These are phyloP conservation scores for Camelina sativa DNA, from an alignment of 345 rosid genomes.

Conservation along the genomic window DNA sequence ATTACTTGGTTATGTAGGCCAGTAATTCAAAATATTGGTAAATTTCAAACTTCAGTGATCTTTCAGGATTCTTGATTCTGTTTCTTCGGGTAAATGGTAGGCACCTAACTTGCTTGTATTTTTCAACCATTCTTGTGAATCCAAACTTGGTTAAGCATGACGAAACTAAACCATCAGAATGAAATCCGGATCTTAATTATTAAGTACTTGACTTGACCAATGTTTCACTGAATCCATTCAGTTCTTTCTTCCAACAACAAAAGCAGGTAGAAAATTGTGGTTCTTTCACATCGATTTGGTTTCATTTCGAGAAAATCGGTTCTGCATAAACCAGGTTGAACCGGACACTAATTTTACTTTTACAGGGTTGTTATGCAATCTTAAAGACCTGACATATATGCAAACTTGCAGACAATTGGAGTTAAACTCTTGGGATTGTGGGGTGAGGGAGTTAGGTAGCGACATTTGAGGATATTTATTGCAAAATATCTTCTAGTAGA, in stretches of 20 bases:
- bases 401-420: constrained; percentile 23
- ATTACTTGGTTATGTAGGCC: constrained; percentile 24
- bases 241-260: constrained; percentile 9
- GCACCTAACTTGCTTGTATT: constrained; percentile 4
- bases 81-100: constrained; percentile 11
- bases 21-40: constrained; percentile 25
- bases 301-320: neutral
- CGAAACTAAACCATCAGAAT: constrained; percentile 9
- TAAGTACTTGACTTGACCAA: neutral
- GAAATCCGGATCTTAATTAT: constrained; percentile 1
- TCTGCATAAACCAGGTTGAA: constrained; percentile 16
- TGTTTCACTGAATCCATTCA: neutral
- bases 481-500: constrained; percentile 30
- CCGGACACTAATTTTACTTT: neutral
- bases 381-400: constrained; percentile 17
- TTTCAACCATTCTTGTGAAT: constrained; percentile 16
- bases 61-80: constrained; percentile 2
- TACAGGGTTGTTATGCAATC: neutral
- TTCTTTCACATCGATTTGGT: constrained; percentile 5
- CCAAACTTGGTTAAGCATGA: constrained; percentile 16
- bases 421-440: constrained; percentile 25
- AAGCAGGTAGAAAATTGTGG: neutral
- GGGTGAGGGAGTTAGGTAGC: constrained; percentile 32
- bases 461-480: constrained; percentile 26
- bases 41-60: constrained; percentile 19